Evolutionary conservation across 1,284 basidiomycete genomes (phyloP).

Genomic region (Melanopsichium pennsylvanicum): DNA sequence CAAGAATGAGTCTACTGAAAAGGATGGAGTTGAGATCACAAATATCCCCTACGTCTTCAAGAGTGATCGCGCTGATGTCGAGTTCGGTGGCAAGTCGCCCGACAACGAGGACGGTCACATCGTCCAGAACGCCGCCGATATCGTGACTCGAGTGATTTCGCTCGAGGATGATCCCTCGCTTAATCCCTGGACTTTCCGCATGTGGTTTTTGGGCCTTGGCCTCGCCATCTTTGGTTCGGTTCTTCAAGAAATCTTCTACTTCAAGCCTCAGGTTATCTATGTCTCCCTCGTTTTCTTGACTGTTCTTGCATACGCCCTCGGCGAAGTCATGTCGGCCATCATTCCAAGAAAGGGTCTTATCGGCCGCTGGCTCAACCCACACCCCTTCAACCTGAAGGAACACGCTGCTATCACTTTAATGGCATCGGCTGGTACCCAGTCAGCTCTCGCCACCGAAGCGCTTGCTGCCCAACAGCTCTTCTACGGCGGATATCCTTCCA

Average conservation of each 20-base stretch:
- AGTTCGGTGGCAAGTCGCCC: conserved; percentile 1
- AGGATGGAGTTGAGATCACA: conserved; percentile 20
- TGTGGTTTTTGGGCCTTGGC: conserved; percentile 71
- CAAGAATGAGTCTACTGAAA: conserved; percentile 14
- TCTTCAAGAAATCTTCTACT: conserved; percentile 69
- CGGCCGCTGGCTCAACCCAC: conserved; percentile 72
- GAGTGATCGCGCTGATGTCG: conserved; percentile 11
- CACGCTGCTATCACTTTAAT: conserved; percentile 74
- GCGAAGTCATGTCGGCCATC: conserved; percentile 66
- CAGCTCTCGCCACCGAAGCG: conserved; percentile 12
- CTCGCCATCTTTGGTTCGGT: conserved; percentile 71
- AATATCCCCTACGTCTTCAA: conserved; percentile 25
- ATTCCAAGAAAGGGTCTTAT: conserved; percentile 66
- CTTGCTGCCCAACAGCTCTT: conserved; percentile 43
- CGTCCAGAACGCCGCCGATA: conserved; percentile 19
- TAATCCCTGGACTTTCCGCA: conserved; percentile 70
- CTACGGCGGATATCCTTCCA: conserved; percentile 13
- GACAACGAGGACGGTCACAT: conserved; percentile 5
- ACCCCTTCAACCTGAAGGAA: conserved; percentile 72
- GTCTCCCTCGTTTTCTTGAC: conserved; percentile 74
- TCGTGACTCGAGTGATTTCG: conserved; percentile 19
- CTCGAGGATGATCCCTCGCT: conserved; percentile 27
- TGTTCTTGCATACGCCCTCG: conserved; percentile 72
- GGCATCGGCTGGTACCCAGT: conserved; percentile 68
- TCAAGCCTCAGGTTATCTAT: conserved; percentile 72